Conservation (phyloP, 106 monocot genomes). For the Xerophyta viscosa region DNA sequence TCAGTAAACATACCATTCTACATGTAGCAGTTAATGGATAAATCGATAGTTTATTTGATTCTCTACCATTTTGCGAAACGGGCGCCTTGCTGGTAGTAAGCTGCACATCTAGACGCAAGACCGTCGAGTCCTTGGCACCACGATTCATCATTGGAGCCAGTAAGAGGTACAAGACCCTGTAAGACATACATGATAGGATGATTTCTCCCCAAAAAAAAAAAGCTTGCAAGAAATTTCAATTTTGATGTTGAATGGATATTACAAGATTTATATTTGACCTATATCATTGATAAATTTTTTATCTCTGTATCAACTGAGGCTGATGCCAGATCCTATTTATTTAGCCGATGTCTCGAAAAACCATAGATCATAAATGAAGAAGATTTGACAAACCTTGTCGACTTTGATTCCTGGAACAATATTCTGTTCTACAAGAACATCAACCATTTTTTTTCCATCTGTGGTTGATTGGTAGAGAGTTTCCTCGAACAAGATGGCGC, state of each 20-base stretch:
- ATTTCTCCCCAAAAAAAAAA: background rate
- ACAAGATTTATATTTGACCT: background rate
- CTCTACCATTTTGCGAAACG: conserved; percentile 92
- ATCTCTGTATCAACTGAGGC: no score
- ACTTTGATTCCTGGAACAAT: conserved; percentile 93
- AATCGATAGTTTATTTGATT: background rate
- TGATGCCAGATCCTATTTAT: no score
- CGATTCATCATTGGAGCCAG: conserved; percentile 84
- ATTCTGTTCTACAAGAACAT: conserved; percentile 75
- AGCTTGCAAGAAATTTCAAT: background rate
- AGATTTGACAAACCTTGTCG: conserved; percentile 61
- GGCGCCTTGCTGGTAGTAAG: conserved; percentile 85
- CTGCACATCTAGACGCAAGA: conserved; percentile 67
- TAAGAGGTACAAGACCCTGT: conserved; percentile 88
- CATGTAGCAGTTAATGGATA: background rate
- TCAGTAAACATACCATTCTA: background rate
- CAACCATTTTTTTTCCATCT: conserved; percentile 87
- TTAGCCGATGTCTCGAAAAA: no score
- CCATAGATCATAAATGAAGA: no score
- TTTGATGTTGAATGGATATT: no score
- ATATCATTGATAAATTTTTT: background rate
- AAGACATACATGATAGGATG: background rate
- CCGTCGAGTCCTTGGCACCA: conserved; percentile 98
- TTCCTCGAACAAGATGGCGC: conserved; percentile 93
- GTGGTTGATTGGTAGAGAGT: conserved; percentile 83